Base-by-base conservation (phyloP, 73 alveolate species). In the Durusdinium trenchii region DNA sequence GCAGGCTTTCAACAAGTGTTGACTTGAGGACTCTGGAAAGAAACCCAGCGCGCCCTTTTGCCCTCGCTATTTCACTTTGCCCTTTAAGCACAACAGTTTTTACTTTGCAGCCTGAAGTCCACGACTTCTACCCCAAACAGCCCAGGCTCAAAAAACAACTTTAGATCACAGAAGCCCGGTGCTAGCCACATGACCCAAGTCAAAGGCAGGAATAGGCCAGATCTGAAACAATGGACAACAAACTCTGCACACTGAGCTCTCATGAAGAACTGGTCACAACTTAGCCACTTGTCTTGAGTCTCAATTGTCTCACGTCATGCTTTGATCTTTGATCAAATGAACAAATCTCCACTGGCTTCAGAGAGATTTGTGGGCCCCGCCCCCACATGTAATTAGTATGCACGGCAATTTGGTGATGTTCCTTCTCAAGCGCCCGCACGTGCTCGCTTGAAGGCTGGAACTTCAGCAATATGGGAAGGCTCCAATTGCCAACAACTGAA, bases 391-490 rank as follows among this genome's bases (percentile, higher is more conserved):
- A n/a, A n/a, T n/a, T n/a, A n/a, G n/a, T n/a, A n/a, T n/a, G n/a
- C n/a, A n/a, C n/a, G n/a, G n/a, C n/a, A n/a, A n/a, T n/a, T n/a
- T n/a, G n/a, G n/a, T n/a, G n/a, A n/a, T n/a, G n/a, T n/a, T n/a
- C n/a, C n/a, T n/a, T n/a, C n/a, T 52, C 62, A 84, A 38, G 94
- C 94, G 51, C 94, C 94, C 28, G 51, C 52, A 6, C 94, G 94
- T 51, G 94, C 94, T 20, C 94, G 94, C 51, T 84, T 84, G 54
- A 51, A 48, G 54, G 94, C 94, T 3, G 94, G 75, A 36, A 84
- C 94, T 32, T 84, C 94, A 6, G 94, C 94, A 14, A 84, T 30
- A 47, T 84, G 94, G 38, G 94, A 84, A 43, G 94, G 42, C 52
- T 84, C 94, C 78, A 32, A 20, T 52, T 50, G 76, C 30, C 51